Evolutionary conservation across 331 rosid genomes (phyloP).

Genomic region (Rosa hybrid): DNA sequence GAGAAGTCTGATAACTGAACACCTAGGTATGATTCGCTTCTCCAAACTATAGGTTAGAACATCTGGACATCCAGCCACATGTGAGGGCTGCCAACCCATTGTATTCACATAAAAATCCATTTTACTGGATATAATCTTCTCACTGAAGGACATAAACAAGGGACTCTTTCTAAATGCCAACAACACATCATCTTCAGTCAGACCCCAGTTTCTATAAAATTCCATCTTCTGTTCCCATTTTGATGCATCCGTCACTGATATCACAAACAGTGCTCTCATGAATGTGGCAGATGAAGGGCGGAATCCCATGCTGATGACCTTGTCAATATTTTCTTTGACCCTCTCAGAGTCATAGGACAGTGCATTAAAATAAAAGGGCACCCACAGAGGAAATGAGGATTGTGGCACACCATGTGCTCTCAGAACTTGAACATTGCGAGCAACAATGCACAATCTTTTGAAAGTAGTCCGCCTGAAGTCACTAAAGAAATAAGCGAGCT

Average conservation of each 20-base stretch:
- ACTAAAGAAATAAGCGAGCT: neutral
- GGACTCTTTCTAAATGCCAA: neutral
- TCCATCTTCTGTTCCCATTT: neutral
- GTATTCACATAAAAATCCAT: conserved; percentile 14
- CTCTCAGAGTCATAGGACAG: neutral
- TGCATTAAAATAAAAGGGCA: neutral
- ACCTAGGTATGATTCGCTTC: conserved; percentile 25
- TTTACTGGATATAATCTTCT: neutral
- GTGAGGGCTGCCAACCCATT: conserved; percentile 21
- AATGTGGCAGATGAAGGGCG: neutral
- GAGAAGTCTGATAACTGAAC: conserved; percentile 25
- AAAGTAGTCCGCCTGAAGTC: too few relatives aligned
- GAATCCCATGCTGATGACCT: conserved; percentile 6
- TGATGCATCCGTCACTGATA: neutral
- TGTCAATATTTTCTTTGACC: neutral
- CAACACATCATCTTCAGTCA: neutral
- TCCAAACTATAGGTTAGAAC: conserved; percentile 22
- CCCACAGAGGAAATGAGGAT: neutral
- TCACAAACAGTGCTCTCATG: conserved; percentile 1
- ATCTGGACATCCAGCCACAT: conserved; percentile 4
- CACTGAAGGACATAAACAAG: neutral
- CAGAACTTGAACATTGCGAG: neutral
- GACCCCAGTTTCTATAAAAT: neutral
- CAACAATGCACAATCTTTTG: neutral
- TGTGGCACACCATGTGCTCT: neutral